Evolutionary conservation across 306 rosid species (phyloP).

Genomic region (Dalbergia cultrata): DNA sequence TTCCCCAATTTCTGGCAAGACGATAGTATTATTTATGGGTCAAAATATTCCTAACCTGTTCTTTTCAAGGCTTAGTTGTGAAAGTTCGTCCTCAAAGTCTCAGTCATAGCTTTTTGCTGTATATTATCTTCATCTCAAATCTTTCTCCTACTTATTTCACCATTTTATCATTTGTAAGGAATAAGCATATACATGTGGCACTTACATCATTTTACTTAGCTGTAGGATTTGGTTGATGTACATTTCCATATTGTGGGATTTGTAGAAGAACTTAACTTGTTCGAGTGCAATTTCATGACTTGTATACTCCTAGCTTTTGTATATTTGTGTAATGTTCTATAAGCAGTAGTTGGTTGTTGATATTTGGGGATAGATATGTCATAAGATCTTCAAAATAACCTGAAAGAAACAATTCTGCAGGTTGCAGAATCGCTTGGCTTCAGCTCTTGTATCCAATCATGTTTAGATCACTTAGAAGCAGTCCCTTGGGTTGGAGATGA

Average conservation of each 20-base stretch:
- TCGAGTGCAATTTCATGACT: background rate
- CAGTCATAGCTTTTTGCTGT: background rate
- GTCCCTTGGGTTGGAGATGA: slow-evolving; percentile 97
- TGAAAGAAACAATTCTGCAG: slow-evolving; percentile 57
- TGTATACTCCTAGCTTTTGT: background rate
- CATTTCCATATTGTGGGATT: slow-evolving; percentile 3
- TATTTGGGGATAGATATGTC: background rate
- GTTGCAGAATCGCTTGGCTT: slow-evolving; percentile 87
- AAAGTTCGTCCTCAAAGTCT: background rate
- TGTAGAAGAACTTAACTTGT: background rate
- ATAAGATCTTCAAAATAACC: background rate
- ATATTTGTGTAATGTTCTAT: slow-evolving; percentile 12
- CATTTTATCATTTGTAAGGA: background rate
- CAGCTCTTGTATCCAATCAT: slow-evolving; percentile 78
- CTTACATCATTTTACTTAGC: background rate
- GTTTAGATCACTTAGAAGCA: slow-evolving; percentile 94
- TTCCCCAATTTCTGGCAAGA: background rate
- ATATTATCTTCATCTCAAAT: background rate
- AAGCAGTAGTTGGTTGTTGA: background rate
- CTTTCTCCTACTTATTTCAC: background rate
- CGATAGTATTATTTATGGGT: slow-evolving; percentile 4
- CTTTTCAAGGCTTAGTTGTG: slow-evolving; percentile 2
- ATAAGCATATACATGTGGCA: background rate
- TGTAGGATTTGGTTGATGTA: slow-evolving; percentile 4
- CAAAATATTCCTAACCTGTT: slow-evolving; percentile 1